A percentile compares a stretch with the other conserved stretches of the same genome.
phyloP scores from a whole-genome alignment of 2,329 filamentous ascomycete species.

The Thermothelomyces thermophilus region DNA sequence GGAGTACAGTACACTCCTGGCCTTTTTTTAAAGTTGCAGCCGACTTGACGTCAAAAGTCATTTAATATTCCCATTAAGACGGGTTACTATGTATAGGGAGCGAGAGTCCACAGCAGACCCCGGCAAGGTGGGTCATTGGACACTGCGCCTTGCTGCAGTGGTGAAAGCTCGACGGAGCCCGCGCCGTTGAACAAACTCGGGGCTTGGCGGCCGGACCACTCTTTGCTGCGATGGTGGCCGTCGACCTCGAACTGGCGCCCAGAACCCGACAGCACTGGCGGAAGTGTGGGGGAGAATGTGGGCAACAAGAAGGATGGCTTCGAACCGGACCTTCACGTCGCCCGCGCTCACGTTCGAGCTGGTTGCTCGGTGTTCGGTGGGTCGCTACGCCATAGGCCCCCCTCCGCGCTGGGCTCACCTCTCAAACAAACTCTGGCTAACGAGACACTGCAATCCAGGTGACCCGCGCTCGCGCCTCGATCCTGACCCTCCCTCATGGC shows the following conservation, averaged over 20 bases:
- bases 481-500: slow-evolving; percentile 84
- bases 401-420: not conserved
- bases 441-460: slow-evolving; percentile 49
- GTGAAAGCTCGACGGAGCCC: no score
- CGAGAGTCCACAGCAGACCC: no score
- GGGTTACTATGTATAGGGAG: no score
- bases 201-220: not conserved
- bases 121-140: no score
- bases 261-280: not conserved
- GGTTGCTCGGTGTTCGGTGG: slow-evolving; percentile 71
- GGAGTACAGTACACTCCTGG: no score
- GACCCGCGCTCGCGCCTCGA: slow-evolving; percentile 86
- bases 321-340: slow-evolving; percentile 44
- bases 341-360: slow-evolving; percentile 73
- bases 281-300: slow-evolving; percentile 23
- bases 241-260: not conserved
- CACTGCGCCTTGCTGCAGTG: no score
- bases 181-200: slow-evolving; percentile 3
- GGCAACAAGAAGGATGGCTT: slow-evolving; percentile 40
- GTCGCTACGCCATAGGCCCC: slow-evolving; percentile 27
- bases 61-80: no score
- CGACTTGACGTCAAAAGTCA: no score
- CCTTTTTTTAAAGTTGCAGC: no score
- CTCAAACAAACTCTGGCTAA: not conserved
- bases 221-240: not conserved